Percentiles rank a stretch among this genome's conserved stretches.
Evolutionary conservation across 768 basidiomycete species (phyloP).

Genomic region (Suillus cothurnatus): DNA sequence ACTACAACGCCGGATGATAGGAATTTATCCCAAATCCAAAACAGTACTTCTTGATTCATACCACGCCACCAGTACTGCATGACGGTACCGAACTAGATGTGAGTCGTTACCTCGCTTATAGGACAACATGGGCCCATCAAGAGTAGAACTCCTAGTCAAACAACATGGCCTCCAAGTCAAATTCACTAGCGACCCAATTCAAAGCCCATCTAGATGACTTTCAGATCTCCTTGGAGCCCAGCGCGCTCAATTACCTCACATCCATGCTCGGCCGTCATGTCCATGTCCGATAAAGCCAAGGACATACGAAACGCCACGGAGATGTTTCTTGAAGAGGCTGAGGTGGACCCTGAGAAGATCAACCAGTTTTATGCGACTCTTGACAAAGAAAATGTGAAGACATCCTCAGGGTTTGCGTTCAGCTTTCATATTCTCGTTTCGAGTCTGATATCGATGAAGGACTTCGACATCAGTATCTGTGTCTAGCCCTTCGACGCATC

Average conservation of each 20-base stretch:
- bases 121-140: background rate
- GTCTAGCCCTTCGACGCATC: background rate
- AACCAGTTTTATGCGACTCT: slow-evolving; percentile 14
- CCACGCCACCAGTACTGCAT: background rate
- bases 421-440: background rate
- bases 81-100: slow-evolving; percentile 1
- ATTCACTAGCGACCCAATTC: slow-evolving; percentile 9
- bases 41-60: too few relatives aligned
- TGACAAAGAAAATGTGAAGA: background rate
- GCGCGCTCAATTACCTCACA: slow-evolving; percentile 15
- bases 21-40: too few relatives aligned
- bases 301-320: slow-evolving; percentile 12
- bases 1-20: too few relatives aligned
- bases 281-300: slow-evolving; percentile 3
- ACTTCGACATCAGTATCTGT: background rate
- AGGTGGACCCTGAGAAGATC: slow-evolving; percentile 12
- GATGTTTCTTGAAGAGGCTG: slow-evolving; percentile 16
- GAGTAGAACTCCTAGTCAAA: background rate
- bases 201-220: slow-evolving; percentile 10
- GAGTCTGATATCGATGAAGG: slow-evolving; percentile 2
- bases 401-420: background rate
- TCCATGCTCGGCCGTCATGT: slow-evolving; percentile 15
- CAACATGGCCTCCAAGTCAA: slow-evolving; percentile 1
- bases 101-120: slow-evolving; percentile 1
- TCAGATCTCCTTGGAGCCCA: slow-evolving; percentile 12